Percentiles rank a stretch among this genome's conserved stretches.
phyloP scores from a whole-genome alignment of 805 yeast genomes.

The Teunomyces kruisii region DNA sequence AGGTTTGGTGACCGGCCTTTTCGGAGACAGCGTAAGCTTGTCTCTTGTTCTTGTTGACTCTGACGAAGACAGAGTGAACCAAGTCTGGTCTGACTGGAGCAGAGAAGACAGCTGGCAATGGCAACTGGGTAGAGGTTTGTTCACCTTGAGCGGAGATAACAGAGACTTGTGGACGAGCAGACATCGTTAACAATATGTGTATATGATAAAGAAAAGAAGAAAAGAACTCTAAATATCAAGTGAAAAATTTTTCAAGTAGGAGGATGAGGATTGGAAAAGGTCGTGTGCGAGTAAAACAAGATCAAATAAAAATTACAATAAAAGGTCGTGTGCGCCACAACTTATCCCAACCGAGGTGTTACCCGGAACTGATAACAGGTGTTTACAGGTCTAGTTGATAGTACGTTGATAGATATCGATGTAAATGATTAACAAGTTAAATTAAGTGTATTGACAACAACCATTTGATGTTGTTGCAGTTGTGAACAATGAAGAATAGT shows the following conservation, averaged over 20 bases:
- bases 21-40: constrained; percentile 99
- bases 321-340: no score
- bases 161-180: constrained; percentile 92
- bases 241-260: constrained; percentile 14
- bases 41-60: constrained; percentile 99
- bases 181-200: constrained; percentile 36
- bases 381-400: no score
- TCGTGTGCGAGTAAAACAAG: constrained; percentile 3
- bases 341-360: neutral
- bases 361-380: constrained; percentile 10
- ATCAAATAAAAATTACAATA: neutral
- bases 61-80: constrained; percentile 98
- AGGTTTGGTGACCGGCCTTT: constrained; percentile 99
- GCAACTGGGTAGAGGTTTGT: constrained; percentile 77
- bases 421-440: neutral
- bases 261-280: constrained; percentile 3
- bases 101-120: constrained; percentile 97
- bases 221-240: constrained; percentile 8
- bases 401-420: no score
- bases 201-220: constrained; percentile 19
- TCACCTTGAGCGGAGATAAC: constrained; percentile 88
- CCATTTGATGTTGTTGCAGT: neutral
- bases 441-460: neutral
- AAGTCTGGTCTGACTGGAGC: constrained; percentile 99
- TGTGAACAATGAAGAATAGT: neutral